phyloP scores from a whole-genome alignment of 148 eudicot genomes.

The Talinum fruticosum region DNA sequence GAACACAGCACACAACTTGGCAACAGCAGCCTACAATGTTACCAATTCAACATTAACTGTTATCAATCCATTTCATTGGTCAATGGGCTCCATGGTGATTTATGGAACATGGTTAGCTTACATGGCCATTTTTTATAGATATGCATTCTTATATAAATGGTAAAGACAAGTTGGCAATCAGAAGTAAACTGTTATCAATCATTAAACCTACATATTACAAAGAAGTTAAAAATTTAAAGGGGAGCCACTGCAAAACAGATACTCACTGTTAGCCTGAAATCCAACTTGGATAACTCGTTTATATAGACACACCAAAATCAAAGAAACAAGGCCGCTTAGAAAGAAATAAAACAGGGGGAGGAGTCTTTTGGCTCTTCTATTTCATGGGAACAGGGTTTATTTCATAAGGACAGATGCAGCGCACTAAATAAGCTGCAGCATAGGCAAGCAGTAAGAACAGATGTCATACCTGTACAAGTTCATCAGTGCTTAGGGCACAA shows the following conservation, averaged over 20 bases:
- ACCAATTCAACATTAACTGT: not conserved
- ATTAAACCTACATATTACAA: not conserved
- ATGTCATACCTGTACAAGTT: slow-evolving; percentile 63
- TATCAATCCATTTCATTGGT: not conserved
- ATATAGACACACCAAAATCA: not conserved
- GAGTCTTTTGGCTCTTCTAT: not conserved
- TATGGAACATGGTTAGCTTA: not conserved
- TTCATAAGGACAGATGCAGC: not conserved
- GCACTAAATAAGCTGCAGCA: not conserved
- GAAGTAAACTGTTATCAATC: not conserved
- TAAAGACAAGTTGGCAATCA: not conserved
- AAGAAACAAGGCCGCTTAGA: not conserved
- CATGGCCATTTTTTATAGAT: not conserved
- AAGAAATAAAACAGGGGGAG: not conserved
- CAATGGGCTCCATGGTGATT: not conserved
- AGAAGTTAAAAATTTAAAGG: not conserved
- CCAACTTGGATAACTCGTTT: not conserved
- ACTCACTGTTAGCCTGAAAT: too few species aligned
- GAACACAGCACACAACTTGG: not conserved
- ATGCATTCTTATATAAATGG: not conserved
- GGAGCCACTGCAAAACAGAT: not conserved
- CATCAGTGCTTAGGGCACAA: slow-evolving; percentile 64
- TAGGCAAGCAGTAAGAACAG: not conserved
- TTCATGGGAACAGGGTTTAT: not conserved
- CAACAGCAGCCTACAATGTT: not conserved